These are phyloP conservation scores for Lachnellula willkommii DNA, from an alignment of 2,329 filamentous ascomycete species.

Conservation along the genomic window DNA sequence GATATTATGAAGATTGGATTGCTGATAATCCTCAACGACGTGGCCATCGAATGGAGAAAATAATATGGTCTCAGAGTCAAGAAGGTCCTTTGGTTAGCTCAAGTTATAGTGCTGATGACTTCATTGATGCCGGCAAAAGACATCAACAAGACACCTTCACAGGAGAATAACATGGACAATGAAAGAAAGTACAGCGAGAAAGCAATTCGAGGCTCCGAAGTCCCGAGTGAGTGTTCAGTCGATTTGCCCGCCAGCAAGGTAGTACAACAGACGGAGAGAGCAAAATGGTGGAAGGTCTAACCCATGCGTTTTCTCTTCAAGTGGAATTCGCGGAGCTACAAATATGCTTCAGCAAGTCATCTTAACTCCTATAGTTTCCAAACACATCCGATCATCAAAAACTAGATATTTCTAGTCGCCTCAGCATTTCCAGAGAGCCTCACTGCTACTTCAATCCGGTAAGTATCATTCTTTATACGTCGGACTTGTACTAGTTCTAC, in stretches of 20 bases:
- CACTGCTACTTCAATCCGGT: conserved; percentile 34
- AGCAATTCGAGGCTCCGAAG: background rate
- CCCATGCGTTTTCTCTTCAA: conserved; percentile 48
- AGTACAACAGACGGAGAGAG: background rate
- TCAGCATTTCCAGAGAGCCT: conserved; percentile 37
- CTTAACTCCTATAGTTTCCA: background rate
- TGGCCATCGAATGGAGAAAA: background rate
- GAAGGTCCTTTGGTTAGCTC: background rate
- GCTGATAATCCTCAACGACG: background rate
- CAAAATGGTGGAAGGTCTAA: conserved; percentile 36
- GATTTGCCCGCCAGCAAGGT: background rate
- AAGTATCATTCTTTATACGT: conserved; percentile 9
- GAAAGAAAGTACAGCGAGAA: background rate
- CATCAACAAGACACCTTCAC: background rate
- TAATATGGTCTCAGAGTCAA: background rate
- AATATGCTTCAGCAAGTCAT: conserved; percentile 44
- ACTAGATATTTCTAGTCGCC: conserved; percentile 43
- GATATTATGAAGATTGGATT: background rate
- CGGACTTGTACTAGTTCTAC: conserved; percentile 11
- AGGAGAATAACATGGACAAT: background rate
- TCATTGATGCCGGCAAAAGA: background rate
- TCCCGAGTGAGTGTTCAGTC: background rate
- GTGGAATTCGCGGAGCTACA: conserved; percentile 50
- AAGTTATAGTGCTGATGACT: background rate
- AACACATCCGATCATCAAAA: background rate